These are phyloP conservation scores for Termitomyces titanicus DNA, from an alignment of 768 basidiomycete genomes.

Conservation along the genomic window DNA sequence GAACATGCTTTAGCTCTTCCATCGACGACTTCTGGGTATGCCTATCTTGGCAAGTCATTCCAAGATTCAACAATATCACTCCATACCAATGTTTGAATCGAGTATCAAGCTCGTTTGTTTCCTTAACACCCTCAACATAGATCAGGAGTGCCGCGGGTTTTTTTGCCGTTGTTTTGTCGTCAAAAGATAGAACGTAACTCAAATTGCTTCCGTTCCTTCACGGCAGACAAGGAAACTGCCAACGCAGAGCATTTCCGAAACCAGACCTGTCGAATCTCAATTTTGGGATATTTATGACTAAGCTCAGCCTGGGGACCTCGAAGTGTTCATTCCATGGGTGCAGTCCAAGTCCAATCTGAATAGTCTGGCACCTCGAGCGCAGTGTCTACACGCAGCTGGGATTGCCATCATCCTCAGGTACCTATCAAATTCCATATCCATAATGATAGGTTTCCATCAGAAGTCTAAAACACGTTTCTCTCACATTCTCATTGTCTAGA, in stretches of 20 bases:
- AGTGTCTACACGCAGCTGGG: not conserved
- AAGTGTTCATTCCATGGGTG: not conserved
- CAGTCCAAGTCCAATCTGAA: not conserved
- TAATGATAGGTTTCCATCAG: not conserved
- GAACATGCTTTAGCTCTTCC: not conserved
- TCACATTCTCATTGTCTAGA: not conserved
- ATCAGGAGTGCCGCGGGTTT: not conserved
- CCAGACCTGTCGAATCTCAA: not conserved
- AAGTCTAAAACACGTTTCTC: not conserved
- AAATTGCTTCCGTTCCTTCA: not conserved
- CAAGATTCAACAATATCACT: not conserved
- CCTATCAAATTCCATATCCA: not conserved
- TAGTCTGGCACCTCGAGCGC: not conserved
- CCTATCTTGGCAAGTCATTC: not conserved
- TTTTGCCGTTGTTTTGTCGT: not conserved
- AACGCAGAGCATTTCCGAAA: not conserved
- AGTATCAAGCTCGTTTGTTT: not conserved
- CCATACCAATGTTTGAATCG: not conserved
- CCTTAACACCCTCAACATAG: too few species aligned
- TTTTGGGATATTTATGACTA: not conserved
- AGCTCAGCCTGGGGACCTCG: too few species aligned
- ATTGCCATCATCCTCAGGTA: not conserved
- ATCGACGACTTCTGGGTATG: not conserved
- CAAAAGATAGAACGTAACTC: not conserved
- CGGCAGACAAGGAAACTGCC: not conserved